Base-by-base conservation (phyloP, 1,284 basidiomycete genomes). In the Ustilago loliicola region DNA sequence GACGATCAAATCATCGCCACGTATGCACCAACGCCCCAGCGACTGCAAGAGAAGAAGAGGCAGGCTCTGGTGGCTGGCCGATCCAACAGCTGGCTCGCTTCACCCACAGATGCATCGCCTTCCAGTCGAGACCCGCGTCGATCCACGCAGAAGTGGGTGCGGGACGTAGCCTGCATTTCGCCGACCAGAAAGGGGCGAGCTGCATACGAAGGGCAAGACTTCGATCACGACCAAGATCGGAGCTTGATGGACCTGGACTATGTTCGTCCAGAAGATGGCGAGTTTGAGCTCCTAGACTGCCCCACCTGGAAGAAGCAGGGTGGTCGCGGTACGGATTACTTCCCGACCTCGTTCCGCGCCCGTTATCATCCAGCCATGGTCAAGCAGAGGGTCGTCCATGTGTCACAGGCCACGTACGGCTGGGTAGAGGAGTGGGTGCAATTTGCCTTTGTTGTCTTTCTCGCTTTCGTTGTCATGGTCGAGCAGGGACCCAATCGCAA, bases 371-470 rank as follows among this genome's bases (percentile, higher is more conserved):
- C 81, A 3, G 53, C 62, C 42, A 80, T 83, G 80, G 77, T 83
- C 60, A 71, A 72, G 63, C 75, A 80, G 60, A 45, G 80, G 32
- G 76, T 78, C 10, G 64, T 64, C 36, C 68, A 77, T 15, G 75
- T 72, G 11, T 74, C 77, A 25, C 72, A 67, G 59, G 66, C 77
- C 47, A 79, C 79, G 8, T 72, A 70, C 27, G 79, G 70, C n/a
- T 80, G 79, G 75, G 70, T 78, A n/a, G 72, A 73, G 19, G 73
- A 81, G 48, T 83, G 81, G 81, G 69, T 77, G 5, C 77, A 73
- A 25, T 83, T 83, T 45, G 74, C 78, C 23, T 65, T 79, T 51
- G 77, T 83, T 47, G 78, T 81, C 52, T 72, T 83, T 48, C 76
- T 81, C 48, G 80, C 81, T 42, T 83, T 83, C 53, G 56, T 81